Evolutionary conservation across 352 stramenopile species (phyloP).

Genomic region (Phytophthora ramorum): DNA sequence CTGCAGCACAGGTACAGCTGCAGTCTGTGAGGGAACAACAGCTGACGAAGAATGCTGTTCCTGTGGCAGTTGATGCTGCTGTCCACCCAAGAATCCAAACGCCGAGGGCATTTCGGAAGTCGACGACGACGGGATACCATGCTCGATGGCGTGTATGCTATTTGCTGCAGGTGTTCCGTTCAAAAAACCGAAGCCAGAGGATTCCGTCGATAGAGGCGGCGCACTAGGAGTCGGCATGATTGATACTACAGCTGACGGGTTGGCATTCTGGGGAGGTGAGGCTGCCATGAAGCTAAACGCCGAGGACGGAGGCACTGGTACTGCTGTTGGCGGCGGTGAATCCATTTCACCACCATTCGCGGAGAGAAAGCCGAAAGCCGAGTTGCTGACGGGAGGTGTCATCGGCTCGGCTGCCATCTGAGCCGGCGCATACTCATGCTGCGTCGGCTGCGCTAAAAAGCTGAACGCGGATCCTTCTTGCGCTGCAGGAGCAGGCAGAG

Average conservation of each 20-base stretch:
- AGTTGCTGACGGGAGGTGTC: constrained; percentile 40
- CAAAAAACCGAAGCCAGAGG: constrained; percentile 50
- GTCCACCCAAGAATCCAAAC: constrained; percentile 58
- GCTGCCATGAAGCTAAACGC: constrained; percentile 37
- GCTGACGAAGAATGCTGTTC: constrained; percentile 20
- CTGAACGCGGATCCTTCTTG: constrained; percentile 42
- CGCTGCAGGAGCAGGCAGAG: constrained; percentile 27
- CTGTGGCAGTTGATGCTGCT: constrained; percentile 23
- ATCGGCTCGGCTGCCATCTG: constrained; percentile 34
- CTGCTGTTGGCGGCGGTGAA: constrained; percentile 10
- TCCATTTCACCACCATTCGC: constrained; percentile 33
- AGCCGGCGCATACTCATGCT: constrained; percentile 27
- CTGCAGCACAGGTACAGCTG: constrained; percentile 15
- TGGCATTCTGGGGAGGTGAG: constrained; percentile 1
- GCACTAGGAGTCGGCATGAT: constrained; percentile 34
- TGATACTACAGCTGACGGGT: not conserved
- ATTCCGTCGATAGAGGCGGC: constrained; percentile 36
- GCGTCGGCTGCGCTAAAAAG: constrained; percentile 27
- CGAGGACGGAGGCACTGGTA: constrained; percentile 6
- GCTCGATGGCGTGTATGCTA: constrained; percentile 22
- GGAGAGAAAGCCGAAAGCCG: constrained; percentile 49
- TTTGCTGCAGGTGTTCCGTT: constrained; percentile 20
- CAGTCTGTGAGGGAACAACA: constrained; percentile 20
- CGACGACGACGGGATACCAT: constrained; percentile 30
- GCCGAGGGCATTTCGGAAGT: constrained; percentile 37